These are phyloP conservation scores for Cercospora sp. DNA, from an alignment of 2,329 filamentous ascomycete genomes.

Conservation along the genomic window DNA sequence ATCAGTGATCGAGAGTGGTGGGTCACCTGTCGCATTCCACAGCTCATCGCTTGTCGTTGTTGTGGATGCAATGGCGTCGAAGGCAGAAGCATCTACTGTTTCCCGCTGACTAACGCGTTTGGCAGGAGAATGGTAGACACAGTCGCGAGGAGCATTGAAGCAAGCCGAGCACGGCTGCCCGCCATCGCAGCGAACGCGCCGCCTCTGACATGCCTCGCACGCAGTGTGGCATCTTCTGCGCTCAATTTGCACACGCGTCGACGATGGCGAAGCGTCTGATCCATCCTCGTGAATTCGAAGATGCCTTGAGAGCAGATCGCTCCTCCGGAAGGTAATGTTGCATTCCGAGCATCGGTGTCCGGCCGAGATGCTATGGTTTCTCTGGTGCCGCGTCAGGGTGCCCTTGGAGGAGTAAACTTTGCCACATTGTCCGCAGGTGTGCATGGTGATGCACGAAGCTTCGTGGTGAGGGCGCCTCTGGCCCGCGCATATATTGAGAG, in stretches of 20 bases:
- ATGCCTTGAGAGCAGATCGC: conserved; percentile 19
- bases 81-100: neutral
- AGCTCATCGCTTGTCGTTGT: neutral
- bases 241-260: neutral
- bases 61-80: neutral
- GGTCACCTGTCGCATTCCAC: neutral
- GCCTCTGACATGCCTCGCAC: conserved; percentile 21
- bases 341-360: conserved; percentile 21
- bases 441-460: conserved; percentile 9
- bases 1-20: neutral
- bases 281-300: conserved; percentile 17
- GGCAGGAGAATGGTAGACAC: conserved; percentile 19
- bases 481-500: neutral
- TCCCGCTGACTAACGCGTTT: conserved; percentile 22
- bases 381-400: conserved; percentile 23
- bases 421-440: conserved; percentile 21
- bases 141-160: conserved; percentile 13
- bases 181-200: conserved; percentile 25
- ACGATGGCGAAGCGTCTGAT: conserved; percentile 14
- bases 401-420: conserved; percentile 24
- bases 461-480: neutral
- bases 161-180: conserved; percentile 19
- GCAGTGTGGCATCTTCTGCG: conserved; percentile 24
- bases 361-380: conserved; percentile 19
- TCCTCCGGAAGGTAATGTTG: conserved; percentile 20